phyloP scores from a whole-genome alignment of 441 rosid genomes.

The Bruguiera hainesii region DNA sequence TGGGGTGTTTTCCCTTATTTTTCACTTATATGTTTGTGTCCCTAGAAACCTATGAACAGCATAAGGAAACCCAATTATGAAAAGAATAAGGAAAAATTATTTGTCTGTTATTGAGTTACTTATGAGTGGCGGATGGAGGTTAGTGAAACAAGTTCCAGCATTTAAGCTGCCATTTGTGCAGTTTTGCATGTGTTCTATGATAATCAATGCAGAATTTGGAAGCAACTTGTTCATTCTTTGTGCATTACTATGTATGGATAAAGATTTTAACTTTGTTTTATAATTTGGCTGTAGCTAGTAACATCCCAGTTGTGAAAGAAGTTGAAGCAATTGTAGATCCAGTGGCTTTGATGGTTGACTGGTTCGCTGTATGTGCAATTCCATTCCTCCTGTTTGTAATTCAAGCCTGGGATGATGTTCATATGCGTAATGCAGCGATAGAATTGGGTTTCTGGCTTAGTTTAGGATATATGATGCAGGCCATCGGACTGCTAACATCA shows the following conservation, averaged over 20 bases:
- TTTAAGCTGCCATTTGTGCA: too few relatives aligned
- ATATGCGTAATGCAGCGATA: slow-evolving; percentile 51
- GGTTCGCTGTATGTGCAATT: slow-evolving; percentile 49
- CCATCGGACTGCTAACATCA: slow-evolving; percentile 54
- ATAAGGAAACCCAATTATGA: too few relatives aligned
- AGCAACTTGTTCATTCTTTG: not conserved
- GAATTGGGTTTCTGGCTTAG: slow-evolving; percentile 70
- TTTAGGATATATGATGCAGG: slow-evolving; percentile 58
- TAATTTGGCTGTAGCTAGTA: slow-evolving; percentile 41
- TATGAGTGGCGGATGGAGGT: too few relatives aligned
- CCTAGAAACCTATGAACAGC: not conserved
- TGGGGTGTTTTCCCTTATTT: not conserved
- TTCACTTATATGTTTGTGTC: slow-evolving; percentile 6
- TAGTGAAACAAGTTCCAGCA: too few relatives aligned
- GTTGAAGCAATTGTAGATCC: slow-evolving; percentile 49
- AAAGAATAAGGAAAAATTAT: too few relatives aligned
- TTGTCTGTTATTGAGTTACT: too few relatives aligned
- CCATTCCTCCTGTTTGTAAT: slow-evolving; percentile 49
- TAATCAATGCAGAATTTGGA: not conserved
- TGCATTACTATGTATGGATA: not conserved
- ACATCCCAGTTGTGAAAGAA: slow-evolving; percentile 52
- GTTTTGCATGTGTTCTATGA: too few relatives aligned
- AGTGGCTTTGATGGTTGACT: slow-evolving; percentile 43
- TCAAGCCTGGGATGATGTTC: slow-evolving; percentile 34
- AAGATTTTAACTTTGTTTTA: slow-evolving; percentile 5